phyloP scores from a whole-genome alignment of 805 yeast species.

The Vanderwaltozyma tropicalis region DNA sequence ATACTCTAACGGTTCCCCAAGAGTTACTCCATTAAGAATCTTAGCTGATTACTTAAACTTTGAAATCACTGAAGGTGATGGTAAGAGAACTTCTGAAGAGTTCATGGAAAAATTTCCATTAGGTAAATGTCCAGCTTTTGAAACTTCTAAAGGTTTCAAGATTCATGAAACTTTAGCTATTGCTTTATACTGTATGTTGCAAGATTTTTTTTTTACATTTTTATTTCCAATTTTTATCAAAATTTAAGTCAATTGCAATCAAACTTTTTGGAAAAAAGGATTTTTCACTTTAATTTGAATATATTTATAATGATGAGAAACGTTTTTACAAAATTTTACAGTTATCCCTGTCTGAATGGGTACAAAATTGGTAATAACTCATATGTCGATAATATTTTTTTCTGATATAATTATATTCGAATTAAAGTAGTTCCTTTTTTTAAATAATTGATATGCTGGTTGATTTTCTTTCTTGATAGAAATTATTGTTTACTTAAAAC shows the following conservation, averaged over 20 bases:
- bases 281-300: background rate
- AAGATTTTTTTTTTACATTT: background rate
- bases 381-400: constrained; percentile 23
- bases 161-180: constrained; percentile 61
- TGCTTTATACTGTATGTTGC: constrained; percentile 35
- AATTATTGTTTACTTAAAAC: too few species aligned
- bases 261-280: background rate
- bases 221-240: background rate
- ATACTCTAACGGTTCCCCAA: constrained; percentile 30
- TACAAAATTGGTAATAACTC: constrained; percentile 21
- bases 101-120: constrained; percentile 50
- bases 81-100: constrained; percentile 11
- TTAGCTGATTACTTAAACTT: constrained; percentile 49
- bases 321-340: constrained; percentile 17
- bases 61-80: constrained; percentile 42
- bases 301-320: constrained; percentile 25
- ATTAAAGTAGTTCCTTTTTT: background rate
- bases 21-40: constrained; percentile 30
- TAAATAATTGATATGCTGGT: too few species aligned
- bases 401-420: constrained; percentile 14
- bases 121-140: constrained; percentile 54
- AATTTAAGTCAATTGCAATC: too few species aligned
- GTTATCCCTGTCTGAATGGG: constrained; percentile 35
- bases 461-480: too few species aligned
- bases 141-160: constrained; percentile 67